These are phyloP conservation scores for Solanum ossicruentum DNA, from an alignment of 257 asterid genomes.

Conservation along the genomic window DNA sequence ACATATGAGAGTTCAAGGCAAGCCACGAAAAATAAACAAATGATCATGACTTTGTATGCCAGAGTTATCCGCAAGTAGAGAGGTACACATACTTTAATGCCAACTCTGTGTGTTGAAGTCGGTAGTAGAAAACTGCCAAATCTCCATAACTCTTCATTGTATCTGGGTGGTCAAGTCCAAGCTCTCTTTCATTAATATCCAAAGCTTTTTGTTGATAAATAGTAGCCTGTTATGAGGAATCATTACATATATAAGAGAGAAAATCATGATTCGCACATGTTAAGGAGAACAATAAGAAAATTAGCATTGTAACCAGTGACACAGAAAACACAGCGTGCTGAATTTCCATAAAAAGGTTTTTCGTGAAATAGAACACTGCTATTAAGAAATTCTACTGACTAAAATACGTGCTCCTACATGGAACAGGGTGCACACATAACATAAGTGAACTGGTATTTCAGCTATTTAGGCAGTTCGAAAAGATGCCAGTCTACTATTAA, in stretches of 20 bases:
- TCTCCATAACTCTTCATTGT: constrained; percentile 99
- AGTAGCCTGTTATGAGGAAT: constrained; percentile 48
- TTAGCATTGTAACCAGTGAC: neutral
- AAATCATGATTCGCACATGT: neutral
- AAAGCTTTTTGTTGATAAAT: constrained; percentile 95
- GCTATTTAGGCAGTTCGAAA: neutral
- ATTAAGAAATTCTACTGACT: neutral
- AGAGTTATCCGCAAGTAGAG: neutral
- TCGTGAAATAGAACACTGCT: neutral
- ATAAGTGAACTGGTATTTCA: neutral
- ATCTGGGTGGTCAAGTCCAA: constrained; percentile 99
- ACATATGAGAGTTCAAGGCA: neutral
- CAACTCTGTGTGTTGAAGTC: constrained; percentile 96
- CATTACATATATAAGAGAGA: neutral
- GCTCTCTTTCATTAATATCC: constrained; percentile 94
- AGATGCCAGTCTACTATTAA: neutral
- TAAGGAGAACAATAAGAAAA: neutral
- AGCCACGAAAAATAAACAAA: neutral
- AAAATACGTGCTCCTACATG: neutral
- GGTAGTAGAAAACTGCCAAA: constrained; percentile 93
- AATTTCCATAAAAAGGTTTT: neutral
- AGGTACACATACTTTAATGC: constrained; percentile 67
- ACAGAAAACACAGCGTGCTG: neutral
- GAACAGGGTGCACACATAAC: neutral
- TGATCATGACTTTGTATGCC: neutral